Conservation (phyloP, 1,139 yeast genomes). For the Debaryomyces coudertii region DNA sequence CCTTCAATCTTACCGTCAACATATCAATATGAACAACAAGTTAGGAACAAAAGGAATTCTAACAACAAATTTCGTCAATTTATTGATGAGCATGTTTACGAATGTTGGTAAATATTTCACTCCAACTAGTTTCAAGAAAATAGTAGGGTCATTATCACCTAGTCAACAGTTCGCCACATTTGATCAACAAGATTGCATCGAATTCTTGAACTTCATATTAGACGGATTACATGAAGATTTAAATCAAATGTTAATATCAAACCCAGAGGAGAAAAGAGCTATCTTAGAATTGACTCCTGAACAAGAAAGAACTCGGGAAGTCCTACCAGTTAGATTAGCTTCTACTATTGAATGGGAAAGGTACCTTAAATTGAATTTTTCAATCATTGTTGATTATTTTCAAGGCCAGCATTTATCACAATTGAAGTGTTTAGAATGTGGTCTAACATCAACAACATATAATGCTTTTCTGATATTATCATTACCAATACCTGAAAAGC, state of each 20-base stretch:
- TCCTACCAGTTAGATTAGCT: conserved; percentile 77
- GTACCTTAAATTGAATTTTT: conserved; percentile 80
- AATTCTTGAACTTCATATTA: conserved; percentile 78
- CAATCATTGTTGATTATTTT: conserved; percentile 81
- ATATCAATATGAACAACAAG: conserved; percentile 73
- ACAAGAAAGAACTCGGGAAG: conserved; percentile 77
- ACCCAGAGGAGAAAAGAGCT: conserved; percentile 41
- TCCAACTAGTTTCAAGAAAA: conserved; percentile 62
- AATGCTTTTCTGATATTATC: conserved; percentile 78
- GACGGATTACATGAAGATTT: conserved; percentile 91
- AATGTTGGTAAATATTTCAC: conserved; percentile 52
- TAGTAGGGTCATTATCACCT: conserved; percentile 71
- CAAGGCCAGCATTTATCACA: conserved; percentile 91
- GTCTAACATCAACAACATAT: conserved; percentile 82
- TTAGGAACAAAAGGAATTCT: conserved; percentile 84
- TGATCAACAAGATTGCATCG: conserved; percentile 95
- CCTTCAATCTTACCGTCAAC: conserved; percentile 57
- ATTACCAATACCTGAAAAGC: conserved; percentile 64
- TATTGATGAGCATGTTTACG: conserved; percentile 62
- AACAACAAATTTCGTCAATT: conserved; percentile 70
- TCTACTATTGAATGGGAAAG: conserved; percentile 96
- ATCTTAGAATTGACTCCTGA: conserved; percentile 61
- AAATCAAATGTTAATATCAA: conserved; percentile 54
- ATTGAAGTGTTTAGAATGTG: conserved; percentile 75
- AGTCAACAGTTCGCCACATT: conserved; percentile 62